These are phyloP conservation scores for Lachnellula arida DNA, from an alignment of 2,329 filamentous ascomycete species.

Conservation along the genomic window DNA sequence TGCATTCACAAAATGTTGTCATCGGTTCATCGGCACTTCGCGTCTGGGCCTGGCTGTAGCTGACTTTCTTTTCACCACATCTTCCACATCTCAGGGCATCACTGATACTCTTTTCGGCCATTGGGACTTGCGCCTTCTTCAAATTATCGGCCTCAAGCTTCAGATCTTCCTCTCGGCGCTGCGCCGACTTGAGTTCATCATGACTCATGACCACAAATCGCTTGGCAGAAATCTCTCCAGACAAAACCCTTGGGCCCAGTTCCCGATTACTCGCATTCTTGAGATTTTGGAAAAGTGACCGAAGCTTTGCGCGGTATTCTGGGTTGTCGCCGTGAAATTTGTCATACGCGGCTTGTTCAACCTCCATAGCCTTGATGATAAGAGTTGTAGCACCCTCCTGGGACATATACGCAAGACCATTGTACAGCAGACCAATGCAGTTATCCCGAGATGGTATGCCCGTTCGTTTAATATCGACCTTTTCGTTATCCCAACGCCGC, in stretches of 20 bases:
- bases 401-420: slow-evolving; percentile 72
- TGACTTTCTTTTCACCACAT: slow-evolving; percentile 90
- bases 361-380: slow-evolving; percentile 70
- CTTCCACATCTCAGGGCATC: slow-evolving; percentile 84
- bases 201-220: slow-evolving; percentile 82
- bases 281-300: slow-evolving; percentile 89
- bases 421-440: slow-evolving; percentile 89
- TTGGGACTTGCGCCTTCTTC: slow-evolving; percentile 92
- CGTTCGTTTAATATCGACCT: slow-evolving; percentile 72
- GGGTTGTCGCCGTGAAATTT: slow-evolving; percentile 65
- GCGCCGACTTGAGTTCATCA: slow-evolving; percentile 84
- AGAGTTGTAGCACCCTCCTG: slow-evolving; percentile 67
- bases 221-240: slow-evolving; percentile 65
- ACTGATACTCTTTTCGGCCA: slow-evolving; percentile 86
- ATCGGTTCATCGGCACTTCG: slow-evolving; percentile 91
- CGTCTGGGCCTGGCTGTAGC: slow-evolving; percentile 94
- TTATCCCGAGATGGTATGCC: slow-evolving; percentile 70
- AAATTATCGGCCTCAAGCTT: slow-evolving; percentile 87
- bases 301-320: slow-evolving; percentile 82
- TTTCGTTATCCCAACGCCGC: slow-evolving; percentile 77
- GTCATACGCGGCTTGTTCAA: slow-evolving; percentile 73
- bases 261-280: slow-evolving; percentile 85
- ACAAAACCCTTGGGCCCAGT: slow-evolving; percentile 71
- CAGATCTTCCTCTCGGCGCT: slow-evolving; percentile 71
- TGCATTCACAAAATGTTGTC: slow-evolving; percentile 72